Base-by-base conservation (phyloP, 179 eudicot genomes). In the Nepenthes alata region DNA sequence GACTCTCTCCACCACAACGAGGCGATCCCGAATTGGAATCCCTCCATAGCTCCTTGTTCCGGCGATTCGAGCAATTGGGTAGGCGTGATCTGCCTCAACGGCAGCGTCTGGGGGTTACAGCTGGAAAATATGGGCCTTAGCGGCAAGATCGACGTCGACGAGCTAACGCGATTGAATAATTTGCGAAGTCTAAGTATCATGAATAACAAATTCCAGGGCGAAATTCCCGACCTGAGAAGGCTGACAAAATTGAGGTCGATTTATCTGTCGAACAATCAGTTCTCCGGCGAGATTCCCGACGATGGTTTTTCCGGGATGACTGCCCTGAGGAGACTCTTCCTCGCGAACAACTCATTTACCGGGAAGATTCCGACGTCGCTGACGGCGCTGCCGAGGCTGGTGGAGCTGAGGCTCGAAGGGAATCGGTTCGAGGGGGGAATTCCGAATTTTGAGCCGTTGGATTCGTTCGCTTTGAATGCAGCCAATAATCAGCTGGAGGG, bases 331-430 rank as follows among this genome's bases (percentile, higher is more conserved):
- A 84, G 70, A 73, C 74, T 87, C 3, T 69, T 73, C 35, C 50
- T 87, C 70, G 82, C 67, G 14, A 58, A 78, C 54, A 87, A 87
- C 57, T 25, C 55, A 2, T 85, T 87, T 5, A 48, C 56, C 1
- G 97, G 97, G 2, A 45, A 36, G 56, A 55, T 87, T 2, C 97
- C 97, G 0, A 53, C n/a, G 14, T 87, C 95, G 0, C 69, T 90
- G 64, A 72, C 75, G 13, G 35, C 60, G 1, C 59, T 81, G 80
- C 80, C 86, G 0, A 67, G 45, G 74, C 77, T 81, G 3, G 53
- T 73, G 55, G 88, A 87, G 9, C 35, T 82, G 72, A 54, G 71
- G 15, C 11, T 84, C 10, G 81, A 73, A 51, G 64, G 75, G 55
- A 87, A 87, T 59, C 38, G 71, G 45, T 84, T 87, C 66, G 73